Conservation (phyloP, 2,329 filamentous ascomycete genomes). For the Verticillium nonalfalfae region DNA sequence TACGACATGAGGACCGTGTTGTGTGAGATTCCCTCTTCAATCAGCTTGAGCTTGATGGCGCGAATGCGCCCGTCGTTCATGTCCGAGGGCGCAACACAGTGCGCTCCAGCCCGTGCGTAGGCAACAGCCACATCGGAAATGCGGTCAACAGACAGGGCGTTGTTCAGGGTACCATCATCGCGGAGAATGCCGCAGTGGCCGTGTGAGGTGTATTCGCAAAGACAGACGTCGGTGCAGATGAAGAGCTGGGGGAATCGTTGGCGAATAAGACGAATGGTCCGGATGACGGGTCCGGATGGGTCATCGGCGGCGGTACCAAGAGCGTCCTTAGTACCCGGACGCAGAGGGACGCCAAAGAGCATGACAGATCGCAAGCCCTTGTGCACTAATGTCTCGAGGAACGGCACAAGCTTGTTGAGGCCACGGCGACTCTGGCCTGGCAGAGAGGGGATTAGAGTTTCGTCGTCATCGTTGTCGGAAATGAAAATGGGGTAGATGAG, state of each 20-base stretch:
- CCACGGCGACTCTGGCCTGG: constrained; percentile 87
- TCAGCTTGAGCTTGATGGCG: constrained; percentile 96
- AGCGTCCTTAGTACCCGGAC: constrained; percentile 76
- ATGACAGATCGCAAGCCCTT: constrained; percentile 93
- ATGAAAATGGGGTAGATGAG: constrained; percentile 97
- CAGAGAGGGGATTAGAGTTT: constrained; percentile 82
- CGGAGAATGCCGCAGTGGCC: constrained; percentile 95
- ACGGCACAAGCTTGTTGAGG: constrained; percentile 76
- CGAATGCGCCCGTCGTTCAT: constrained; percentile 99
- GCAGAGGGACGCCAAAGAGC: constrained; percentile 87
- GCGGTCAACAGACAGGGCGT: constrained; percentile 85
- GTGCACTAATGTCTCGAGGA: constrained; percentile 77
- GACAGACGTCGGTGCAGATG: constrained; percentile 87
- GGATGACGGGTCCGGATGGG: constrained; percentile 85
- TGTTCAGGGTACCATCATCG: constrained; percentile 90
- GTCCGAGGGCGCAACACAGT: constrained; percentile 94
- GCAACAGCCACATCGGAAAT: constrained; percentile 97
- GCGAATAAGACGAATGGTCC: constrained; percentile 75
- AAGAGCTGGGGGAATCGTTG: constrained; percentile 85
- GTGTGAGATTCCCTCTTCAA: constrained; percentile 89
- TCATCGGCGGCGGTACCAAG: constrained; percentile 91
- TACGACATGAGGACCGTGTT: constrained; percentile 94
- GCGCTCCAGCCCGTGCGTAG: constrained; percentile 91
- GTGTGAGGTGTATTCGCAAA: constrained; percentile 98
- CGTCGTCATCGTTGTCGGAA: constrained; percentile 89